Base-by-base conservation (phyloP, 2,329 filamentous ascomycete species). In the Domatiomyces catenatus region DNA sequence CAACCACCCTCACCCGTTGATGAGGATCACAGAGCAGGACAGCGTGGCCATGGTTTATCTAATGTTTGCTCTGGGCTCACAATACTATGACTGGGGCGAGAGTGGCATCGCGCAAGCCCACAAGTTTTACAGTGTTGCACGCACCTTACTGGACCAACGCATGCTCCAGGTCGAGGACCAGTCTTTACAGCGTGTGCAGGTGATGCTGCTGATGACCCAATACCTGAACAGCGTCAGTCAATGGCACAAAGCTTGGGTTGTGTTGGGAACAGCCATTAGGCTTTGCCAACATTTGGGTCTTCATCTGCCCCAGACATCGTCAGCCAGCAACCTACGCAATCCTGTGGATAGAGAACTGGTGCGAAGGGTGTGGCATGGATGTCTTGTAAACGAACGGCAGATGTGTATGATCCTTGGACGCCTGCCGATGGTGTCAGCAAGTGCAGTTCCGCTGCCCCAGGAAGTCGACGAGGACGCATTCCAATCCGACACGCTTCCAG, bases 201-300 rank as follows among this genome's bases (percentile, higher is more conserved):
- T 68, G 44, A 59, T 75, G 1, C 58, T 75, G 0, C 59, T 75
- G 3, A 71, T 71, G 55, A 69, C 68, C 10, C 71, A 73, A 46
- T 74, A 73, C 51, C 58, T 75, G 0, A 71, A 74, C 43, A 71
- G 72, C 43, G 74, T 71, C 0, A 66, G 71, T 8, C 67, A 67
- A 3, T 66, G 69, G 0, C 69, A 74, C 50, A 67, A 72, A 52
- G 73, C 70, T 1, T 75, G 72, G 72, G 73, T 74, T 59, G 64
- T 71, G 1, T 68, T 71, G 0, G 71, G 71, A 0, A 62, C 69
- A 3, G 71, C 71, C 0, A 66, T 73, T 15, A 63, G 71, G 1
- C 71, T 68, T 18, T 72, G 72, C 0, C 69, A 74, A 46, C 68
- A 70, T 0, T 50, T 75, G 2, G 72, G 71, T 0, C 58, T 74